phyloP scores from a whole-genome alignment of 768 basidiomycete species.

The Lactarius trivialis region DNA sequence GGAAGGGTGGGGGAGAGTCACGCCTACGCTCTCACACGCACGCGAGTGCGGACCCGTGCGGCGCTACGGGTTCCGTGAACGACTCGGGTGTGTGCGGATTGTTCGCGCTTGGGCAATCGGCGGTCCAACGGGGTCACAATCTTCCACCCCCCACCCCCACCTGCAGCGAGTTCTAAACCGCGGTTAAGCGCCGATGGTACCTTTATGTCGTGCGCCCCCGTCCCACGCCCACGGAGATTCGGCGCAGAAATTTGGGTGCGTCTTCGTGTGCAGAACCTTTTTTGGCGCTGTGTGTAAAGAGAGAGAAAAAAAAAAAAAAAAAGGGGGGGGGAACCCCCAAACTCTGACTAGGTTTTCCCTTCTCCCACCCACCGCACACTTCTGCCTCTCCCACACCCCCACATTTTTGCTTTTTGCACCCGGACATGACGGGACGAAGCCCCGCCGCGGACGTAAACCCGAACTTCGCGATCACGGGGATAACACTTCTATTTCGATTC shows the following conservation, averaged over 20 bases:
- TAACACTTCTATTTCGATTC: not conserved
- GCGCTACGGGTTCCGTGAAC: not conserved
- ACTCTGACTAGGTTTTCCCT: not conserved
- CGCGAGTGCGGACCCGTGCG: not conserved
- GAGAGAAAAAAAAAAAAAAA: too few species aligned
- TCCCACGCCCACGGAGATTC: constrained; percentile 17
- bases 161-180: not conserved
- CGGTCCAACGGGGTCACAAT: not conserved
- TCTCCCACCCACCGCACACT: not conserved
- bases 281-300: constrained; percentile 3
- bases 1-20: not conserved
- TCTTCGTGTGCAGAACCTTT: not conserved
- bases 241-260: constrained; percentile 5
- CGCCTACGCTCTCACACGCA: not conserved
- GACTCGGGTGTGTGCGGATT: constrained; percentile 12
- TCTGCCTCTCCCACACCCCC: not conserved
- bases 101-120: not conserved
- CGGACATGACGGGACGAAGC: constrained; percentile 17
- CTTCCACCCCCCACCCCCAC: not conserved
- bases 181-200: constrained; percentile 1
- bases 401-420: not conserved
- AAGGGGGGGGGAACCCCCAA: not conserved
- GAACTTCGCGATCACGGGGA: constrained; percentile 14
- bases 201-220: not conserved
- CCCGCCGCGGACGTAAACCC: constrained; percentile 13